These are phyloP conservation scores for Nakazawaea populi DNA, from an alignment of 805 yeast species.

Conservation along the genomic window DNA sequence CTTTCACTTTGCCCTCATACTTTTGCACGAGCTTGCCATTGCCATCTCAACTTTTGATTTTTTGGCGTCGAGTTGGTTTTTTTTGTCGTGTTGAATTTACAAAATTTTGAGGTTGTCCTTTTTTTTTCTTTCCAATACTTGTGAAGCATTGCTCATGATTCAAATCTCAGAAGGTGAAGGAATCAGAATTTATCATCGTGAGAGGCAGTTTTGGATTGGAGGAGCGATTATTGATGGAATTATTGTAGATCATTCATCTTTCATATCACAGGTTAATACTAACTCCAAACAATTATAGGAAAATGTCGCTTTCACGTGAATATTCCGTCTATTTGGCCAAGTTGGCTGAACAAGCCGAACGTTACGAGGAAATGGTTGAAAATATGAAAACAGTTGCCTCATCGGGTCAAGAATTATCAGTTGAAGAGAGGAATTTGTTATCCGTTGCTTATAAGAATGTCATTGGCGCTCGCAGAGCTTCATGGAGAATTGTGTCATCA, in stretches of 20 bases:
- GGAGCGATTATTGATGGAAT: too few species aligned
- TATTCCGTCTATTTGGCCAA: conserved; percentile 97
- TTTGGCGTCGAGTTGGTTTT: not conserved
- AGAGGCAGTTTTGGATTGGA: too few species aligned
- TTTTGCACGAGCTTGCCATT: not conserved
- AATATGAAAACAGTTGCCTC: conserved; percentile 97
- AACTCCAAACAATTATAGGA: not conserved
- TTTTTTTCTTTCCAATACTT: not conserved
- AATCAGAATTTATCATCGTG: too few species aligned
- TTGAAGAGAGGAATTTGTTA: conserved; percentile 95
- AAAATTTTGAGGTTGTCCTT: not conserved
- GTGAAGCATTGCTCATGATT: too few species aligned
- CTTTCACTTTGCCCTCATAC: too few species aligned
- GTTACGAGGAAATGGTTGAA: conserved; percentile 99
- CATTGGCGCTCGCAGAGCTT: conserved; percentile 98
- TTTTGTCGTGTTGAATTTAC: not conserved
- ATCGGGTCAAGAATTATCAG: conserved; percentile 90
- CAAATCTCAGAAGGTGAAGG: too few species aligned
- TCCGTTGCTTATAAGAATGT: conserved; percentile 98
- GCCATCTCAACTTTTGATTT: not conserved
- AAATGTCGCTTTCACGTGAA: conserved; percentile 86
- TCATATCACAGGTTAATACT: not conserved
- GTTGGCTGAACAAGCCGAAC: conserved; percentile 98
- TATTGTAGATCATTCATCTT: too few species aligned
- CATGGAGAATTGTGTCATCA: conserved; percentile 98